Percentiles rank a stretch among this genome's conserved stretches.
Conservation (phyloP, 2,329 filamentous ascomycete species). For the Orbilia javanica region DNA sequence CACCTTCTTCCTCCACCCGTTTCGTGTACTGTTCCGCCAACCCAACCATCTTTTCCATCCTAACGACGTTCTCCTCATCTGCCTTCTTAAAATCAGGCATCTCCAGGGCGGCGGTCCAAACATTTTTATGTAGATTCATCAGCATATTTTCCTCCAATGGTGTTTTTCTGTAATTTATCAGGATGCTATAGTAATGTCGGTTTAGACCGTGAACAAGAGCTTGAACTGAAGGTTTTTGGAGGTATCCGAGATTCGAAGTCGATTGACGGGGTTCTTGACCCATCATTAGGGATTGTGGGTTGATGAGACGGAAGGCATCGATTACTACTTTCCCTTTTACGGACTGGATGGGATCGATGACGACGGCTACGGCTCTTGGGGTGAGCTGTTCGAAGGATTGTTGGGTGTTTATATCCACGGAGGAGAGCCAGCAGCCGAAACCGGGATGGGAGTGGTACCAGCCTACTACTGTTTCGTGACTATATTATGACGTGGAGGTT, state of each 20-base stretch:
- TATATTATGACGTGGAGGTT: conserved; percentile 65
- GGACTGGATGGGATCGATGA: conserved; percentile 98
- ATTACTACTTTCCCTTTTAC: conserved; percentile 99
- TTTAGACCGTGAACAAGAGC: conserved; percentile 98
- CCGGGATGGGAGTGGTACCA: conserved; percentile 99
- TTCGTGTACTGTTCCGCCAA: conserved; percentile 98
- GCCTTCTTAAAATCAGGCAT: conserved; percentile 96
- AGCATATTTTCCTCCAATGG: conserved; percentile 99
- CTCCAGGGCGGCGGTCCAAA: conserved; percentile 96
- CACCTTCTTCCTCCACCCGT: conserved; percentile 97
- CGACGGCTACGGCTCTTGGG: conserved; percentile 94
- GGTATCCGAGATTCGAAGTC: conserved; percentile 95
- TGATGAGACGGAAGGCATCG: conserved; percentile 97
- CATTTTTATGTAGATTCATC: conserved; percentile 99
- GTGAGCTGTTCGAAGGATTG: conserved; percentile 99
- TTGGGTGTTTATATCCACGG: conserved; percentile 99
- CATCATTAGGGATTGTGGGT: conserved; percentile 96
- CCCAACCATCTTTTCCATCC: conserved; percentile 86
- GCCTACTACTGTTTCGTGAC: conserved; percentile 95
- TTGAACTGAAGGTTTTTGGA: conserved; percentile 99
- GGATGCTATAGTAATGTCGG: conserved; percentile 99
- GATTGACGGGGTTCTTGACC: conserved; percentile 97
- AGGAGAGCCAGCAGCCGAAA: conserved; percentile 98
- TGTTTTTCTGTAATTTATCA: conserved; percentile 97
- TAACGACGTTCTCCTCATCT: conserved; percentile 85